Conservation (phyloP, 2,329 filamentous ascomycete species). For the Fusarium phyllophilum region DNA sequence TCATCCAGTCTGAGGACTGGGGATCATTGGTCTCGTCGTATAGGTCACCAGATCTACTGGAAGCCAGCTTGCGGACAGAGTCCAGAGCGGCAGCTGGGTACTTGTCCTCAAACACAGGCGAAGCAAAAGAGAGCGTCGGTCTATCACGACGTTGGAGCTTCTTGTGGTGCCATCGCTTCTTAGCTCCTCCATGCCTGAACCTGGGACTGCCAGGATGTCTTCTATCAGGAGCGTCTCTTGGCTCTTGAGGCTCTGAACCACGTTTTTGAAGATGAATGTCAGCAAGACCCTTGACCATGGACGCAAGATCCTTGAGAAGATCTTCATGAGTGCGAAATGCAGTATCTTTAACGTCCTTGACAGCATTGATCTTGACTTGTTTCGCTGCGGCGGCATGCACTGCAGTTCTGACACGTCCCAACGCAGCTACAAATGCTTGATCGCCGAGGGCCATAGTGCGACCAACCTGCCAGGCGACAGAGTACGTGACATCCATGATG, state of each 20-base stretch:
- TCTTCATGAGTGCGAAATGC: neutral
- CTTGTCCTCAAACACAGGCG: neutral
- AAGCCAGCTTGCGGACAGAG: neutral
- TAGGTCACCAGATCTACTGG: neutral
- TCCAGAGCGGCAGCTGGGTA: neutral
- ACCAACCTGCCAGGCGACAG: slow-evolving; percentile 56
- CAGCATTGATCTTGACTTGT: neutral
- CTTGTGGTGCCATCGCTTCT: neutral
- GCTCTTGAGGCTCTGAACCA: neutral
- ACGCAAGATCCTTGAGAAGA: neutral
- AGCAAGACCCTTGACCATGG: neutral
- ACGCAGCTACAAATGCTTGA: slow-evolving; percentile 45
- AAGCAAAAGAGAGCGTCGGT: neutral
- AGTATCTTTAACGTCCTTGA: neutral
- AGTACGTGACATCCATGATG: slow-evolving; percentile 58
- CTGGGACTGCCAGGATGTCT: neutral
- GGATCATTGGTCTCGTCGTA: slow-evolving; percentile 46
- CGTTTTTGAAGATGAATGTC: neutral
- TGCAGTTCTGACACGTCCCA: slow-evolving; percentile 20
- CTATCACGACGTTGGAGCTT: neutral
- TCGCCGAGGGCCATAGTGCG: slow-evolving; percentile 51
- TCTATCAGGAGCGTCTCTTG: neutral
- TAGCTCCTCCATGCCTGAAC: neutral
- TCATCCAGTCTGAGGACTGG: slow-evolving; percentile 49
- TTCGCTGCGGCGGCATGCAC: neutral